These are phyloP conservation scores for Astrocystis sublimbata DNA, from an alignment of 495 filamentous ascomycete species.

Conservation along the genomic window DNA sequence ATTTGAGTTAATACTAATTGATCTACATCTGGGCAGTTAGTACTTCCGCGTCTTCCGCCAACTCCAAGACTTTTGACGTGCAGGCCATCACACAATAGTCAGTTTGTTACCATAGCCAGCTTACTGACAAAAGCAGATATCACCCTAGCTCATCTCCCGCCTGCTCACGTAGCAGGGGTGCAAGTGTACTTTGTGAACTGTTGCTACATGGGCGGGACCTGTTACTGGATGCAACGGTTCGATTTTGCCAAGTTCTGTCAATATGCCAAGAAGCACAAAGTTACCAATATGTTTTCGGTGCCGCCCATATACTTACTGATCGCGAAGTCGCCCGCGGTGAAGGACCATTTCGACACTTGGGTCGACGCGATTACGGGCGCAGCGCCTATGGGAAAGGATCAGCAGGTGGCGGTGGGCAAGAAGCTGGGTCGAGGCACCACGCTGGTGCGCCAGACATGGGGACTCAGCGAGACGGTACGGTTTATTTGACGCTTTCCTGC, in stretches of 20 bases:
- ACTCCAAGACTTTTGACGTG: no score
- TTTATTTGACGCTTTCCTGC: no score
- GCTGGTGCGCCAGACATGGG: conserved; percentile 68
- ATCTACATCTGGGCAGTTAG: no score
- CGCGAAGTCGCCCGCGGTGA: conserved; percentile 50
- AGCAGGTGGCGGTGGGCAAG: conserved; percentile 32
- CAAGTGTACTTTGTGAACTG: conserved; percentile 46
- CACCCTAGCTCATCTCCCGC: conserved; percentile 54
- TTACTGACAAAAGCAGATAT: no score
- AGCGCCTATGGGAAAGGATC: conserved; percentile 41
- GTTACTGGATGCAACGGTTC: conserved; percentile 56
- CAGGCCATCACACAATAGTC: no score
- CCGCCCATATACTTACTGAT: conserved; percentile 54
- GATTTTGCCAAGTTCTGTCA: conserved; percentile 45
- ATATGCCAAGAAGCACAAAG: conserved; percentile 42
- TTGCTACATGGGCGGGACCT: conserved; percentile 42
- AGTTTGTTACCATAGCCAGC: no score
- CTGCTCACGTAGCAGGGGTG: conserved; percentile 43
- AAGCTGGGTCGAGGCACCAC: conserved; percentile 41
- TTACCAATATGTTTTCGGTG: conserved; percentile 53
- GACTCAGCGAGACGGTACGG: conserved; percentile 63
- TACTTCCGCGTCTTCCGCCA: no score
- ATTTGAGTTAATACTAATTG: no score
- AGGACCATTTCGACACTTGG: conserved; percentile 43
- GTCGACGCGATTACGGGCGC: conserved; percentile 30